These are phyloP conservation scores for Umbelopsis isabellina DNA, from an alignment of 192 early-diverging fungal genomes.

Conservation along the genomic window DNA sequence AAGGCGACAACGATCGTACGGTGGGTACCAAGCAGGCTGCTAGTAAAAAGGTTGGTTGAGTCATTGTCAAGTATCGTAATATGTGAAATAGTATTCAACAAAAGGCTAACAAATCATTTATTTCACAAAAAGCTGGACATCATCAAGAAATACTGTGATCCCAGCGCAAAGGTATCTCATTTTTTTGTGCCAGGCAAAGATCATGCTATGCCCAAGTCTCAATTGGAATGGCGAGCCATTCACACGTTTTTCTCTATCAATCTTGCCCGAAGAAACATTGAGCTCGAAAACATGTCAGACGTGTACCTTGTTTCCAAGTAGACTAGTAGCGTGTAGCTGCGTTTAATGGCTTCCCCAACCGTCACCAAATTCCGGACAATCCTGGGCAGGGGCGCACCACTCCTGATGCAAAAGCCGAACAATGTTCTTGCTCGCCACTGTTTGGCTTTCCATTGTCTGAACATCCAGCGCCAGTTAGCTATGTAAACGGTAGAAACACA, in stretches of 20 bases:
- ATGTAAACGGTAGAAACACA: not conserved
- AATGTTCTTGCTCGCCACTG: conserved; percentile 58
- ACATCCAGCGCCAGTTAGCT: not conserved
- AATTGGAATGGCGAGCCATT: conserved; percentile 64
- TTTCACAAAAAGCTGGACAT: conserved; percentile 14
- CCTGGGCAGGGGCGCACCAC: conserved; percentile 27
- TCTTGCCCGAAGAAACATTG: conserved; percentile 52
- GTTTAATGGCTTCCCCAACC: conserved; percentile 30
- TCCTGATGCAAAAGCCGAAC: conserved; percentile 51
- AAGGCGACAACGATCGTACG: conserved; percentile 57
- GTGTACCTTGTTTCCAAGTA: conserved; percentile 55
- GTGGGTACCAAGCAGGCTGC: conserved; percentile 39
- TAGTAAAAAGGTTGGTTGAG: conserved; percentile 39
- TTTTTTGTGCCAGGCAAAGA: conserved; percentile 59
- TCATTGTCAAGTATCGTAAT: not conserved
- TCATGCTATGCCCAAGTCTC: conserved; percentile 60
- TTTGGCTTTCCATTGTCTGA: conserved; percentile 72
- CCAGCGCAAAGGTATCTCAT: conserved; percentile 35
- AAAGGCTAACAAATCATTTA: not conserved
- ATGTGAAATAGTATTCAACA: not conserved
- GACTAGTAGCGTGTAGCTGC: too few relatives aligned
- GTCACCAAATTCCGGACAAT: conserved; percentile 35
- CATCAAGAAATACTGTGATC: conserved; percentile 34
- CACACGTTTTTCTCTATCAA: conserved; percentile 65
- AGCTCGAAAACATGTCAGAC: conserved; percentile 67